These are phyloP conservation scores for Aspergillus sp. DNA, from an alignment of 2,329 filamentous ascomycete genomes.

Conservation along the genomic window DNA sequence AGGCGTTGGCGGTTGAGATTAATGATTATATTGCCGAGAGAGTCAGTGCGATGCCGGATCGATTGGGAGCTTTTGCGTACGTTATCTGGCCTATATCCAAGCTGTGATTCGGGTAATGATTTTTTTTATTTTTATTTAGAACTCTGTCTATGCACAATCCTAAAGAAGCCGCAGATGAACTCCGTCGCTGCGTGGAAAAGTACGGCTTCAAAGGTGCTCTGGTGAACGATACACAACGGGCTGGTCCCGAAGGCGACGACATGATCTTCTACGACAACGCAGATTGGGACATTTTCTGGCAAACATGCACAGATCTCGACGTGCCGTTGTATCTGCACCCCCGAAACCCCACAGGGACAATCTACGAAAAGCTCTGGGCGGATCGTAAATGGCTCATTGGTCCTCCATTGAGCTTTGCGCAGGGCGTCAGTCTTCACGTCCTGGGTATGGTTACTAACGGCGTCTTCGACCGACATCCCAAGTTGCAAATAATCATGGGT, in stretches of 20 bases:
- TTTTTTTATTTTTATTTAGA: not conserved
- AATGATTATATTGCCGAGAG: slow-evolving; percentile 37
- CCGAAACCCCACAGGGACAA: slow-evolving; percentile 47
- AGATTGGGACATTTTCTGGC: slow-evolving; percentile 55
- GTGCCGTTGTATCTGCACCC: slow-evolving; percentile 61
- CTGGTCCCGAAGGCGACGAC: slow-evolving; percentile 50
- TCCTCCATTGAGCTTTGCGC: slow-evolving; percentile 51
- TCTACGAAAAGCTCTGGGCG: slow-evolving; percentile 51
- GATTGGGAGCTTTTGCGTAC: slow-evolving; percentile 13
- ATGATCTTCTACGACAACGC: slow-evolving; percentile 58
- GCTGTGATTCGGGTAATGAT: not conserved
- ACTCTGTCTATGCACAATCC: slow-evolving; percentile 27
- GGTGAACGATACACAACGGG: slow-evolving; percentile 55
- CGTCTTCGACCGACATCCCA: slow-evolving; percentile 40
- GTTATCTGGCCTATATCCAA: not conserved
- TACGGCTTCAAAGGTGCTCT: slow-evolving; percentile 57
- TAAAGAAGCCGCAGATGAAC: slow-evolving; percentile 22
- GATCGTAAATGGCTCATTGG: slow-evolving; percentile 54
- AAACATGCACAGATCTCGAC: slow-evolving; percentile 49
- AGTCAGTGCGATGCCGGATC: slow-evolving; percentile 24
- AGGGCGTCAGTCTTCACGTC: slow-evolving; percentile 51
- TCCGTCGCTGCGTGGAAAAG: slow-evolving; percentile 43
- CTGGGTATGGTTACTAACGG: slow-evolving; percentile 44
- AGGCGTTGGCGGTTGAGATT: slow-evolving; percentile 31
- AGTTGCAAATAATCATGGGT: slow-evolving; percentile 39